These are phyloP conservation scores for Fusarium poae DNA, from an alignment of 2,329 filamentous ascomycete genomes.

Conservation along the genomic window DNA sequence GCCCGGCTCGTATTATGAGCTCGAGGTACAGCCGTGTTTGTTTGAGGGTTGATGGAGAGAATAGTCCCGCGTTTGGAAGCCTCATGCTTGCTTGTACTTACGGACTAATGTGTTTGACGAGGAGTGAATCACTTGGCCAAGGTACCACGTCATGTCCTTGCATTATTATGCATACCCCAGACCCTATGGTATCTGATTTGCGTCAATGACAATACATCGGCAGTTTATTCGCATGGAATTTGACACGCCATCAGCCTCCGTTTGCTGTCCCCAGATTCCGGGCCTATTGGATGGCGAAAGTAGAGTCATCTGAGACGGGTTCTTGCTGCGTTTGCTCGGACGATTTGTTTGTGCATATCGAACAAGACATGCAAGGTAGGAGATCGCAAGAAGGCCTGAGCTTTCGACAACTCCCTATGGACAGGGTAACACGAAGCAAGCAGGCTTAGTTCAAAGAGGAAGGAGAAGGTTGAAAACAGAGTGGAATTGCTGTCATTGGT, in stretches of 20 bases:
- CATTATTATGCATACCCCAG: conserved; percentile 1
- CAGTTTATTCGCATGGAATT: conserved; percentile 10
- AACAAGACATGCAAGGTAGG: conserved; percentile 2
- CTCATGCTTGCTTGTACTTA: conserved; percentile 1
- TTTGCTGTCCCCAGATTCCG: conserved; percentile 2
- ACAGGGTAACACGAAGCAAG: conserved; percentile 14
- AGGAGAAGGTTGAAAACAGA: neutral
- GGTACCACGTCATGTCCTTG: conserved; percentile 13
- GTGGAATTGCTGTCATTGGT: neutral
- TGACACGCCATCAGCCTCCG: conserved; percentile 5
- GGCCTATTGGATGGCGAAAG: conserved; percentile 2
- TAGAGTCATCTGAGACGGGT: neutral
- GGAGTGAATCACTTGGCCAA: conserved; percentile 7
- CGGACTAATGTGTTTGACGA: conserved; percentile 5
- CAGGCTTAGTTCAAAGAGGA: conserved; percentile 1
- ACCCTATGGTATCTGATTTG: conserved; percentile 11
- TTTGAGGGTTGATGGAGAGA: conserved; percentile 7
- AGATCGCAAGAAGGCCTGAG: conserved; percentile 5
- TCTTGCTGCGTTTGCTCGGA: conserved; percentile 20
- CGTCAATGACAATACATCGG: conserved; percentile 13
- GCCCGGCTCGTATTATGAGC: neutral
- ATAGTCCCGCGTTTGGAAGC: conserved; percentile 7
- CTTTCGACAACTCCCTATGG: conserved; percentile 2
- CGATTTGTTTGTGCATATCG: neutral
- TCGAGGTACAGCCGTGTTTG: neutral